Conservation (phyloP, 768 basidiomycete species). For the Hygrophoropsis aurantiaca region DNA sequence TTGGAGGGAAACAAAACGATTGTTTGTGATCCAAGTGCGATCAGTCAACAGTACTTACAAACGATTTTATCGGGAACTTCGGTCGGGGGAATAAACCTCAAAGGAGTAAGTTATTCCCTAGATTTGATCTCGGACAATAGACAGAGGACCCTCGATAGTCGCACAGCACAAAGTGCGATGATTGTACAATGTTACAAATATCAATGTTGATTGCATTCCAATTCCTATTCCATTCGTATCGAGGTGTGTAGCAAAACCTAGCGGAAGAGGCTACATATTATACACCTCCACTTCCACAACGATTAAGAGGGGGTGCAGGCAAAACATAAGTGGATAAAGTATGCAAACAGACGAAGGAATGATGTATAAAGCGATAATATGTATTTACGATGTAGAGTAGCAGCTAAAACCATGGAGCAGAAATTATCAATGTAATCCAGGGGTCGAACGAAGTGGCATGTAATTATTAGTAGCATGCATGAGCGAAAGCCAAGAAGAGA, state of each 20-base stretch:
- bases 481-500: neutral
- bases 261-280: neutral
- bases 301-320: conserved; percentile 12
- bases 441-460: neutral
- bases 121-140: too few relatives aligned
- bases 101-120: too few relatives aligned
- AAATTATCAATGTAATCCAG: conserved; percentile 1
- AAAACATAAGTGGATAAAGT: conserved; percentile 29
- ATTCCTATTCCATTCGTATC: neutral
- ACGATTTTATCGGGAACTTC: too few relatives aligned
- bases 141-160: too few relatives aligned
- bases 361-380: conserved; percentile 3
- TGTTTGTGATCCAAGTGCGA: too few relatives aligned
- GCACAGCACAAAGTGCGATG: too few relatives aligned
- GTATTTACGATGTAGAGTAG: conserved; percentile 7
- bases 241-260: neutral
- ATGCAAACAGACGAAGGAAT: conserved; percentile 20
- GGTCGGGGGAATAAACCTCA: too few relatives aligned
- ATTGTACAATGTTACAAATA: too few relatives aligned
- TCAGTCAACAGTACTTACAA: too few relatives aligned
- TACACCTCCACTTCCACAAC: conserved; percentile 7
- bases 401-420: conserved; percentile 1
- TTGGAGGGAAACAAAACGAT: too few relatives aligned
- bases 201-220: too few relatives aligned
- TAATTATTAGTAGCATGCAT: neutral